Evolutionary conservation across 2,329 filamentous ascomycete species (phyloP), one percentile per base, ranked within the genome.

Genomic region (Cryphonectria naterciae): DNA sequence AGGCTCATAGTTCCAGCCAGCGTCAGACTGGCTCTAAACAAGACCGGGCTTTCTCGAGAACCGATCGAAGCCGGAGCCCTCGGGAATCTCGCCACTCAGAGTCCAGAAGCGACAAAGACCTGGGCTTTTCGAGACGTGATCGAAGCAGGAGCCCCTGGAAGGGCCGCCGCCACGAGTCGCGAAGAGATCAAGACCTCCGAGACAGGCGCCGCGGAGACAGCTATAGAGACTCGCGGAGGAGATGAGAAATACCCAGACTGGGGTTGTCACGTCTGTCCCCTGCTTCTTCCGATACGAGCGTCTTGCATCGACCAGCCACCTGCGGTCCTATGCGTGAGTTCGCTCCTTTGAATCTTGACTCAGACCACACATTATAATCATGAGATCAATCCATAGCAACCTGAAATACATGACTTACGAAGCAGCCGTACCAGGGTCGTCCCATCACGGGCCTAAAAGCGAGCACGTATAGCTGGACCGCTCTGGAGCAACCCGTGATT

Each of bases 21-120:
- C 62, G 41, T 17, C 66, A 65, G 41, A 25, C 5, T 3, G 72
- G 74, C 49, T 49, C 41, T 1, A 54, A 63, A 17, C 66, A 54
- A 39, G 67, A 66, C 58, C 68, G 17, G n/a, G 64, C 58, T 58
- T 67, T 75, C 37, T 79, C 81, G 37, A 85, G 82, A 75, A 83
- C 81, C 72, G 87, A 83, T 72, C 85, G 84, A 67, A 84, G 82
- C 77, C 77, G 74, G 67, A 78, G 77, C 63, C 78, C 76, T 28
- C 74, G 75, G 61, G 68, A 73, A 43, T 74, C 77, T 43, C 73
- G 76, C 62, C 68, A 75, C 54, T 69, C 73, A 28, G 75, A 71
- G 3, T 17, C 49, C 7, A 60, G 62, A 39, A 62, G 75, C 52
- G 76, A 80, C 46, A 74, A 78, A 49, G 75, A 78, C 56, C 70